Base-by-base conservation (phyloP, 2,329 filamentous ascomycete genomes). In the Sordariomycetes sp. region DNA sequence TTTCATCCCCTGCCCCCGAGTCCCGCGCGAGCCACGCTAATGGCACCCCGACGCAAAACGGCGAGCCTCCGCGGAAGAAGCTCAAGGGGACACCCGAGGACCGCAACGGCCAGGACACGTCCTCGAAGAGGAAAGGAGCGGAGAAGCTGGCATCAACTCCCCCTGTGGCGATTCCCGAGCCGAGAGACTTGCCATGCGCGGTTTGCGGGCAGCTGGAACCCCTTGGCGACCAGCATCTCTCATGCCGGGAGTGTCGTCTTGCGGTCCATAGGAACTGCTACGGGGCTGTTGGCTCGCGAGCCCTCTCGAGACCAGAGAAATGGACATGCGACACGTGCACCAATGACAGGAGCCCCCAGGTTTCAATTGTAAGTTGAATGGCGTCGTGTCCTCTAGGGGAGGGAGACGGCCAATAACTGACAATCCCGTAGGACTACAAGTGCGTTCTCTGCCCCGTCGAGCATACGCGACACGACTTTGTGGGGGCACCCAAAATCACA, bases 291-390 rank as follows among this genome's bases (percentile, higher is more conserved):
- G 83, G 87, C 53, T 84, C 87, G 59, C 83, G 89, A 50, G 80
- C 79, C 37, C 32, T 58, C 53, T 58, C 46, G 32, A 57, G 61
- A 50, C 80, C 83, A 35, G 81, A 79, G 52, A 96, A 96, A 71
- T 99, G 94, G 94, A 83, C 87, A 48, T 99, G 94, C 71, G 94
- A 97, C 72, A 96, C 92, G 82, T 99, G 94, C 71, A 79, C 85
- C 43, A 99, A 99, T 67, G 94, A 99, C 69, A 90, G 91, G 69
- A 93, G 87, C 66, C 91, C 93, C 5, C 86, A 90, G 63, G 87
- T 96, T 52, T 97, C 94, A n/a, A 93, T 95, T 59, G 87, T 89
- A 78, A 79, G 85, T 77, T 60, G 32, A 18, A 40, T 34, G 7
- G 2, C 25, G 28, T 32, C 8, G n/a, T 46, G 8, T 48, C 20